Evolutionary conservation across 768 basidiomycete species (phyloP), one percentile per base, ranked within the genome.

Genomic region (Gyrodon lividus): DNA sequence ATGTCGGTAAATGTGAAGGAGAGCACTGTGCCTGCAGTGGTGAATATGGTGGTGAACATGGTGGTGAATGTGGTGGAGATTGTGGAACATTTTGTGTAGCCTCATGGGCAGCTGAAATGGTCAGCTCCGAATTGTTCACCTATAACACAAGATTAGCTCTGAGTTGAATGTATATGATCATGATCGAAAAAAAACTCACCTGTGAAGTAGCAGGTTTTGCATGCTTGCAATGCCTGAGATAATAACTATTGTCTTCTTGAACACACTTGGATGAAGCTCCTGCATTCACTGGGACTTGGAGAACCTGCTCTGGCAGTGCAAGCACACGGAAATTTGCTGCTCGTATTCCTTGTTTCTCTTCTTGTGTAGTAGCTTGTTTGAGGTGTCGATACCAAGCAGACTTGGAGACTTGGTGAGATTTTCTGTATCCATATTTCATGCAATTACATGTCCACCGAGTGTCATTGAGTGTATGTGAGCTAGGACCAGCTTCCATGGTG

Each of bases 341-440:
- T 9, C 35, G 46, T 12, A 47, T 47, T 17, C 24, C 13, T 13
- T 47, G 31, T 24, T 47, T 47, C 23, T 47, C 46, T 14, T 47
- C 46, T n/a, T 38, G 1, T 13, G 46, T 47, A 17, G 24, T 44
- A 17, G 46, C 46, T n/a, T 47, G 28, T 2, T 34, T 31, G 23
- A 47, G 35, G 35, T 47, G 46, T n/a, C 34, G 34, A 47, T 47
- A 47, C 46, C 20, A 47, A 10, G 33, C 35, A 3, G 46, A 7
- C 19, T 24, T 34, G 0, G 34, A 47, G 23, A 47, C 35, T 38
- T 47, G 9, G 33, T 47, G 46, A 8, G 31, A 17, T 34, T 24
- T 24, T 5, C 46, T 17, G 20, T 42, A 34, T 12, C 33, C 33
- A 12, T 34, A 34, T 16, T 3, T 34, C 33, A 34, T 16, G 16